Evolutionary conservation across 768 basidiomycete genomes (phyloP), one percentile per base, ranked within the genome.

Genomic region (Suillus decipiens): DNA sequence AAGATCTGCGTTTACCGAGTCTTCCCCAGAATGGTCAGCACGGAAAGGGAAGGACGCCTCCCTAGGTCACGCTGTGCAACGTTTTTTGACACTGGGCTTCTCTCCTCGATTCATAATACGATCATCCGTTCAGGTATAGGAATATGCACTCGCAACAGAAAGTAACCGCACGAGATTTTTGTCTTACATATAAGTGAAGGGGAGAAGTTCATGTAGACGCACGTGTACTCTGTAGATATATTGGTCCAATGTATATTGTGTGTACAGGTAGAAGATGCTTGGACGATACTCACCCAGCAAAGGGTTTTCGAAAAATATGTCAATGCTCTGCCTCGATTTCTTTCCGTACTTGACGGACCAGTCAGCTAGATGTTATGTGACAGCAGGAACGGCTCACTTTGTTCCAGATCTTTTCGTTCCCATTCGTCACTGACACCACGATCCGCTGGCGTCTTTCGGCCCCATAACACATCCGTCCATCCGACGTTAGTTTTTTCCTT

Each of bases 391-490:
- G 6, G 74, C 78, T 42, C 62, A 84, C 84, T 63, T 61, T 73
- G 75, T 59, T 77, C 78, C 61, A 79, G 62, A 64, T 78, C 80
- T 64, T 70, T 70, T 68, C 73, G 70, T 36, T 79, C 76, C 78
- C 76, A 80, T 59, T 76, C 69, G 45, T 78, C 71, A 75, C 68
- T 64, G 33, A 54, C 60, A 19, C 63, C 61, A 42, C n/a, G 53
- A 7, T 63, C 65, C 11, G 22, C 56, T n/a, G 41, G 11, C 5
- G 58, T 5, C 63, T 71, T 79, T 77, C 66, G 72, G 66, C 64
- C 86, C 84, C 59, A 81, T 57, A 86, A 72, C 5, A 84, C 80
- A 55, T 86, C 82, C 59, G 75, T 80, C 86, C 86, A 87, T 31
- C 75, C 71, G 45, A 83, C 75, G 28, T 66, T 66, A 42, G 61